Percentiles rank a stretch among this genome's conserved stretches.
Conservation (phyloP, 192 early-diverging fungal genomes). For the Coemansia sp. region DNA sequence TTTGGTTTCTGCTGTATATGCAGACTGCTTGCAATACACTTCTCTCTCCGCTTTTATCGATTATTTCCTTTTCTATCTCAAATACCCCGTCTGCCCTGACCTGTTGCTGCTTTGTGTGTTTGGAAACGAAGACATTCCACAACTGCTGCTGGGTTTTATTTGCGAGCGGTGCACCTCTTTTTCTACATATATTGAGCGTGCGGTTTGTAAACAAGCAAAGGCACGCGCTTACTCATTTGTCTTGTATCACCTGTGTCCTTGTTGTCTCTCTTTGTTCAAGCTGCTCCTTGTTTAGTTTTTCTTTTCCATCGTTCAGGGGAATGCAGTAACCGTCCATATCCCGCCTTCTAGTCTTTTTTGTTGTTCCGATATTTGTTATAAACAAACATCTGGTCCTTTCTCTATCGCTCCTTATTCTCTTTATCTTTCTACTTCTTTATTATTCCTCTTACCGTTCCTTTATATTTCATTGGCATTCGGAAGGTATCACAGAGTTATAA, state of each 20-base stretch:
- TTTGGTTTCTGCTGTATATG: conserved; percentile 2
- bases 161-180: not conserved
- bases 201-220: not conserved
- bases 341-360: not conserved
- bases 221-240: conserved; percentile 8
- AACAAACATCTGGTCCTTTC: not conserved
- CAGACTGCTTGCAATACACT: not conserved
- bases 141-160: not conserved
- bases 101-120: not conserved
- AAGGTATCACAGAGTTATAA: not conserved
- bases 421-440: not conserved
- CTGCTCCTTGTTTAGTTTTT: not conserved
- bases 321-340: conserved; percentile 7
- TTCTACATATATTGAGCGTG: not conserved
- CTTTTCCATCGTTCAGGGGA: conserved; percentile 1
- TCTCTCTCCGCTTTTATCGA: not conserved
- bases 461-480: too few relatives aligned
- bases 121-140: not conserved
- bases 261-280: not conserved
- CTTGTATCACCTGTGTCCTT: conserved; percentile 6
- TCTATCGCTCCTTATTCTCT: not conserved
- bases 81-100: not conserved
- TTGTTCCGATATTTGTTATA: not conserved
- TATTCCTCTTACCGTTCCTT: not conserved
- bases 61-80: not conserved